phyloP scores from a whole-genome alignment of 2,329 filamentous ascomycete species.

The Tolypocladium tropicale region DNA sequence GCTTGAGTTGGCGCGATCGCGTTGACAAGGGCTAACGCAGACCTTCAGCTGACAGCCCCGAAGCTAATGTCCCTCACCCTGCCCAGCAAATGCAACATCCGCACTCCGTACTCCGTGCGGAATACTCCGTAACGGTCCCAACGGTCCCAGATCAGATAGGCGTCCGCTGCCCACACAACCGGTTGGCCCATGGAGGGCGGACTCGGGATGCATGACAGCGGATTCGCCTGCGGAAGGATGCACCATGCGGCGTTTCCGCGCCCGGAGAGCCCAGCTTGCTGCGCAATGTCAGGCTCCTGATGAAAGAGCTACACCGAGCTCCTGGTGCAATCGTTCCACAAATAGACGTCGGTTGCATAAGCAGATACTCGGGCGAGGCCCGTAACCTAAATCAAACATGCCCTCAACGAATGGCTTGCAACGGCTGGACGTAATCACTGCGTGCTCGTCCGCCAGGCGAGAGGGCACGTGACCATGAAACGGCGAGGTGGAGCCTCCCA shows the following conservation, averaged over 20 bases:
- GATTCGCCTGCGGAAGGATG: not conserved
- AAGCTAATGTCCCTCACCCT: not conserved
- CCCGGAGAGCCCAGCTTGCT: not conserved
- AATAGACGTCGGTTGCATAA: not conserved
- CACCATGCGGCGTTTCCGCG: not conserved
- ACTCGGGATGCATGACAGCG: not conserved
- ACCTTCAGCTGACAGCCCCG: not conserved
- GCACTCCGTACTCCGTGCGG: too few relatives aligned
- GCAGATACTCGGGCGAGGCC: not conserved
- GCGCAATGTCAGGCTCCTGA: not conserved
- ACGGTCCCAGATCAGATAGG: not conserved
- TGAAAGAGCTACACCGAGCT: not conserved
- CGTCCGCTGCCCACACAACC: too few relatives aligned
- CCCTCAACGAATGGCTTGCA: not conserved
- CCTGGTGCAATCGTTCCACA: not conserved
- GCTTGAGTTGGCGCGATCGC: not conserved
- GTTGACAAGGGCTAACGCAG: not conserved
- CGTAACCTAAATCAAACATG: not conserved
- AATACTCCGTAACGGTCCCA: too few relatives aligned
- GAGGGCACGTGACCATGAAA: not conserved
- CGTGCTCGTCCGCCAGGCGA: too few relatives aligned
- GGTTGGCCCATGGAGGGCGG: not conserved
- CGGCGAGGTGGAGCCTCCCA: not conserved
- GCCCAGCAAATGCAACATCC: not conserved
- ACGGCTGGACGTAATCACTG: not conserved